These are phyloP conservation scores for Oryza brachyantha DNA, from an alignment of 176 grass and related monocot species.

Conservation along the genomic window DNA sequence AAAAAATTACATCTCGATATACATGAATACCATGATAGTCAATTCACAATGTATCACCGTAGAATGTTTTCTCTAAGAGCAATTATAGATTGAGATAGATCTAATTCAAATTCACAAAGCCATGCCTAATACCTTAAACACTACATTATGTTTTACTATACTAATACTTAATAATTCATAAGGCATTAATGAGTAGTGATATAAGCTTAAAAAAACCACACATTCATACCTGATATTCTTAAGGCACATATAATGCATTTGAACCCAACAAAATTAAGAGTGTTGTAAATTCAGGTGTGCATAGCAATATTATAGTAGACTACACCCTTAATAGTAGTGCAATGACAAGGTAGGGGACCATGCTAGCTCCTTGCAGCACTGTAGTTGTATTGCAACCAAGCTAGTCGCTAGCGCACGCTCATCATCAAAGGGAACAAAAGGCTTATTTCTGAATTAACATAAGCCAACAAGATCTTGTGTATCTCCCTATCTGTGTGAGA, in stretches of 20 bases:
- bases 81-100: too few species aligned
- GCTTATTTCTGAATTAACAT: constrained; percentile 1
- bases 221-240: background rate
- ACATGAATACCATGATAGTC: background rate
- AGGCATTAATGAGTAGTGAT: background rate
- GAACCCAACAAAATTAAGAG: background rate
- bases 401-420: background rate
- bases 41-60: background rate
- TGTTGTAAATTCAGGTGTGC: background rate
- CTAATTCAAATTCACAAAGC: background rate
- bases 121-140: background rate
- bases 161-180: background rate
- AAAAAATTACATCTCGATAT: background rate
- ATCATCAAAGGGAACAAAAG: constrained; percentile 7
- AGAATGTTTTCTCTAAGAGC: too few species aligned
- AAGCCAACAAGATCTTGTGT: constrained; percentile 16
- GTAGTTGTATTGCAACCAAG: background rate
- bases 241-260: background rate
- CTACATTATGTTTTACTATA: background rate
- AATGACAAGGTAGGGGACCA: background rate
- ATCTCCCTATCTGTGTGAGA: background rate
- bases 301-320: constrained; percentile 8
- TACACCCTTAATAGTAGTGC: too few species aligned
- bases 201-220: background rate
- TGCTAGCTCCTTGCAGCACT: background rate